phyloP scores from a whole-genome alignment of 1,139 yeast genomes.

The Diutina scorzettiae region DNA sequence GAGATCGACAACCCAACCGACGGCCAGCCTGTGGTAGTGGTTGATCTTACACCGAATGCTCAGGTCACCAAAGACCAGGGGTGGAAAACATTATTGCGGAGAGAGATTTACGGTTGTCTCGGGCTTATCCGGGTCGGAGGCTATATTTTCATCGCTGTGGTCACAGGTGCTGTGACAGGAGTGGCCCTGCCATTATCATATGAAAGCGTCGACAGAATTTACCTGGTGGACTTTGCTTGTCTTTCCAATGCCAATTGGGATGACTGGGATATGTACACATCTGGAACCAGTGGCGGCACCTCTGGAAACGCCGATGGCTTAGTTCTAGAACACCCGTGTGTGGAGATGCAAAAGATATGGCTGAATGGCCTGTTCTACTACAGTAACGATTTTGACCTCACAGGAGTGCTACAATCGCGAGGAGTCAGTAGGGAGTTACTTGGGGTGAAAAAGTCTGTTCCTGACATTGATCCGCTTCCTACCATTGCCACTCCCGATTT shows the following conservation, averaged over 20 bases:
- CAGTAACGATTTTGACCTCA: conserved; percentile 84
- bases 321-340: conserved; percentile 66
- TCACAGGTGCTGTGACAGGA: conserved; percentile 55
- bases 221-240: conserved; percentile 77
- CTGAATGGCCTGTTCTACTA: conserved; percentile 87
- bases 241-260: conserved; percentile 71
- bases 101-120: conserved; percentile 47
- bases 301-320: conserved; percentile 14
- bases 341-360: conserved; percentile 61
- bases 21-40: background rate
- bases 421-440: conserved; percentile 31
- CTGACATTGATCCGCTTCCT: conserved; percentile 11
- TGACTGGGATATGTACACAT: conserved; percentile 47
- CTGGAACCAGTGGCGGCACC: conserved; percentile 25
- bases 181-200: conserved; percentile 80
- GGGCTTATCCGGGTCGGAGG: conserved; percentile 65
- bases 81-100: background rate
- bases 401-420: conserved; percentile 67
- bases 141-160: conserved; percentile 66
- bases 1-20: background rate
- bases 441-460: conserved; percentile 12
- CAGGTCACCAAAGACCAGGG: background rate
- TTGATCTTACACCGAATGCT: background rate
- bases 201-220: conserved; percentile 71
- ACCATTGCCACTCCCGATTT: conserved; percentile 35